Conservation (phyloP, 2,329 filamentous ascomycete species). For the Sphaerostilbella broomeana region DNA sequence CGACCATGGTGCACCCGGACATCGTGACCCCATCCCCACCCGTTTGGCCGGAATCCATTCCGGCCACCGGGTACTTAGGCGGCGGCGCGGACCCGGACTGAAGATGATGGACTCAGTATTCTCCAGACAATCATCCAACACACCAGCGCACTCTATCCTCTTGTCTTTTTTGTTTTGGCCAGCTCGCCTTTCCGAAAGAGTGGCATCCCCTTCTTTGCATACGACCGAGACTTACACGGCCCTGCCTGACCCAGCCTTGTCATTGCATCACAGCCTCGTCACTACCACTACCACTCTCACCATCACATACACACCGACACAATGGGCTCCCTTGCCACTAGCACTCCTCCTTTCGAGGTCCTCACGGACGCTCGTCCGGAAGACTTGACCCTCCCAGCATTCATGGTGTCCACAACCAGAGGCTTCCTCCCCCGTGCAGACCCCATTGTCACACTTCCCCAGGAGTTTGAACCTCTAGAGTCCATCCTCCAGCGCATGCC, state of each 20-base stretch:
- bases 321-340: constrained; percentile 36
- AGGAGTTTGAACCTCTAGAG: constrained; percentile 66
- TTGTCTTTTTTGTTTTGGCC: constrained; percentile 1
- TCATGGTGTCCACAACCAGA: constrained; percentile 70
- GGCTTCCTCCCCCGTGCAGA: constrained; percentile 68
- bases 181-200: not conserved
- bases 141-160: constrained; percentile 4
- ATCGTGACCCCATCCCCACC: constrained; percentile 22
- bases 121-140: constrained; percentile 3
- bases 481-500: constrained; percentile 71
- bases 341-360: constrained; percentile 46
- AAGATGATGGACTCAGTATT: constrained; percentile 6
- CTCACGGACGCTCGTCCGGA: constrained; percentile 56
- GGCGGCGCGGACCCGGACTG: constrained; percentile 23
- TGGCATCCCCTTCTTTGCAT: constrained; percentile 11
- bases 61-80: constrained; percentile 45
- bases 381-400: constrained; percentile 60
- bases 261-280: not conserved
- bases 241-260: constrained; percentile 4
- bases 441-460: constrained; percentile 57
- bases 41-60: constrained; percentile 40
- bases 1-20: constrained; percentile 16
- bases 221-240: constrained; percentile 11
- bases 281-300: not conserved
- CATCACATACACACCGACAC: constrained; percentile 1